These are phyloP conservation scores for Cyberlindnera subsufficiens DNA, from an alignment of 805 yeast genomes.

Conservation along the genomic window DNA sequence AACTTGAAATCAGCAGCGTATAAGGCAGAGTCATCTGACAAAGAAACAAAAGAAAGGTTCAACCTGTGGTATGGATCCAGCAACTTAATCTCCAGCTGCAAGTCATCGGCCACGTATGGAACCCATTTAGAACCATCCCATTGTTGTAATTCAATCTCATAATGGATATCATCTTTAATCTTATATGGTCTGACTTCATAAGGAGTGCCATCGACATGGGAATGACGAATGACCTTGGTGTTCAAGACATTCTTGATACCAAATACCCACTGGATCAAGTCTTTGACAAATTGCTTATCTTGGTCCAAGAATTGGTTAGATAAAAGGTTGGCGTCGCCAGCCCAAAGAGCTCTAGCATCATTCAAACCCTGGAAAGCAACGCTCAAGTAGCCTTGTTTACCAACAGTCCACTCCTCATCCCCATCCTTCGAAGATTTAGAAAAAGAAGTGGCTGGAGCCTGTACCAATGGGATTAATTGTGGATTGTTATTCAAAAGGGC, in stretches of 20 bases:
- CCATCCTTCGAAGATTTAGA: slow-evolving; percentile 44
- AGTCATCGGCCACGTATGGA: slow-evolving; percentile 56
- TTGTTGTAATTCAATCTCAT: slow-evolving; percentile 40
- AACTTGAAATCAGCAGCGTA: slow-evolving; percentile 53
- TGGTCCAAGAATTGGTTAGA: slow-evolving; percentile 30
- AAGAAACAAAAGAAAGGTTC: slow-evolving; percentile 40
- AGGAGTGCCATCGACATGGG: slow-evolving; percentile 36
- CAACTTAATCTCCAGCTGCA: slow-evolving; percentile 84
- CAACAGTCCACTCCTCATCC: slow-evolving; percentile 64
- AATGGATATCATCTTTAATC: slow-evolving; percentile 65
- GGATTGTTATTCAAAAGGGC: slow-evolving; percentile 69
- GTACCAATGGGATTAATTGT: slow-evolving; percentile 61
- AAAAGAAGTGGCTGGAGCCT: slow-evolving; percentile 60
- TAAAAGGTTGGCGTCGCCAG: slow-evolving; percentile 63
- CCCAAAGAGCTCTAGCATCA: slow-evolving; percentile 77
- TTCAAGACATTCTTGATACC: slow-evolving; percentile 61
- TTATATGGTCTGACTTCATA: slow-evolving; percentile 53
- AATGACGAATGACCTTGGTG: slow-evolving; percentile 47
- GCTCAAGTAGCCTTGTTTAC: slow-evolving; percentile 69
- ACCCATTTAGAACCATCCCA: slow-evolving; percentile 59
- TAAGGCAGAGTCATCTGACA: slow-evolving; percentile 31
- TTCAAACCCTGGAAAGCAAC: slow-evolving; percentile 76
- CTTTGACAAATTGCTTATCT: slow-evolving; percentile 32
- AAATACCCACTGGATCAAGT: slow-evolving; percentile 65
- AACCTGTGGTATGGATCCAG: slow-evolving; percentile 93